Evolutionary conservation across 2,329 filamentous ascomycete genomes (phyloP).

Genomic region (Sporothrix globosa): DNA sequence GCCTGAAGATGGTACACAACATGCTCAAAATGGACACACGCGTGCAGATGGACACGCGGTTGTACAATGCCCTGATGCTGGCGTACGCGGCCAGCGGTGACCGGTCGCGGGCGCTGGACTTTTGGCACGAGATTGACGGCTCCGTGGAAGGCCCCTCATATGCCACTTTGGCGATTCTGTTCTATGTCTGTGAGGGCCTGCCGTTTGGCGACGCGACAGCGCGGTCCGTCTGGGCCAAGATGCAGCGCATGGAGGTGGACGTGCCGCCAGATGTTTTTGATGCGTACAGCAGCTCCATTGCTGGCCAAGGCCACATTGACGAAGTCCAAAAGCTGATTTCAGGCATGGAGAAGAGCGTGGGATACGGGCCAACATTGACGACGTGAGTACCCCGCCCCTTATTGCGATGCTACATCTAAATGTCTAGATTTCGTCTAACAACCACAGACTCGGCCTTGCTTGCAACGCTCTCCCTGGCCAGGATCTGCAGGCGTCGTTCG

Average conservation of each 20-base stretch:
- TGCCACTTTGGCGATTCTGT: slow-evolving; percentile 76
- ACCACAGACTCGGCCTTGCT: slow-evolving; percentile 67
- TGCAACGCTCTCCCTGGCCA: slow-evolving; percentile 73
- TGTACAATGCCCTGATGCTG: slow-evolving; percentile 85
- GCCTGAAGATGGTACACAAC: slow-evolving; percentile 79
- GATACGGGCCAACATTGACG: slow-evolving; percentile 66
- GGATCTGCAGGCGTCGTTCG: slow-evolving; percentile 68
- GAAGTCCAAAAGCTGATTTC: slow-evolving; percentile 68
- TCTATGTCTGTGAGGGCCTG: slow-evolving; percentile 72
- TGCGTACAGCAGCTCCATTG: slow-evolving; percentile 76
- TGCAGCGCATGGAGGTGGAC: slow-evolving; percentile 75
- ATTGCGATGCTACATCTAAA: slow-evolving; percentile 19
- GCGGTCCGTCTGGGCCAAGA: slow-evolving; percentile 70
- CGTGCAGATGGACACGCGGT: slow-evolving; percentile 72
- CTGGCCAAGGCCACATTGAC: slow-evolving; percentile 70
- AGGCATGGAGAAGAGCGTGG: slow-evolving; percentile 67
- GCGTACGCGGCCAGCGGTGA: slow-evolving; percentile 74
- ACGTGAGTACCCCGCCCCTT: slow-evolving; percentile 61
- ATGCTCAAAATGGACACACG: slow-evolving; percentile 92
- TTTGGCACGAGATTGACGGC: slow-evolving; percentile 82
- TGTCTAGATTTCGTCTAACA: slow-evolving; percentile 10
- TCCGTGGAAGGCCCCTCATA: slow-evolving; percentile 86
- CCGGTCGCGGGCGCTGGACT: slow-evolving; percentile 68
- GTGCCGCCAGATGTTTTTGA: slow-evolving; percentile 73
- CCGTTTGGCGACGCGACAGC: slow-evolving; percentile 63